phyloP scores from a whole-genome alignment of 129 eudicot genomes.

The Deinandra increscens region DNA sequence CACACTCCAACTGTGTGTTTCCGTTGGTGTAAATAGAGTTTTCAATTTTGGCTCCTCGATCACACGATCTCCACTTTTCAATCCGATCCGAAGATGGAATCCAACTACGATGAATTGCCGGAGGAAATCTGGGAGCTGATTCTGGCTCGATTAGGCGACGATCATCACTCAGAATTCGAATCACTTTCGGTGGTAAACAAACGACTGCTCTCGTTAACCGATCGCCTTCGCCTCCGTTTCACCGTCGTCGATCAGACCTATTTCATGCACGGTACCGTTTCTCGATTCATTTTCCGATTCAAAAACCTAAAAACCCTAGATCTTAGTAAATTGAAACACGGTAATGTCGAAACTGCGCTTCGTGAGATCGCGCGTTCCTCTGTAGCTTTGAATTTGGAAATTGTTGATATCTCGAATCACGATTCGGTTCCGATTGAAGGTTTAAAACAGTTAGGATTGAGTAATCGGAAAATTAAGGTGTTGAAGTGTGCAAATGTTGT shows the following conservation, averaged over 20 bases:
- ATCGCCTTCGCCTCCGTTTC: constrained; percentile 38
- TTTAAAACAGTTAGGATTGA: constrained; percentile 33
- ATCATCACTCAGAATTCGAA: constrained; percentile 45
- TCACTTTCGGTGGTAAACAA: constrained; percentile 44
- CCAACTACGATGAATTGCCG: constrained; percentile 33
- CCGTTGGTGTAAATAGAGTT: neutral
- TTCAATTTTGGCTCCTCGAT: neutral
- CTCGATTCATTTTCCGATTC: constrained; percentile 37
- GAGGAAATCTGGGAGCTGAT: constrained; percentile 53
- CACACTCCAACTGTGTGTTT: constrained; percentile 8
- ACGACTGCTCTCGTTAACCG: constrained; percentile 43
- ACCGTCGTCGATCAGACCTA: constrained; percentile 32
- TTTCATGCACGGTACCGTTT: constrained; percentile 38
- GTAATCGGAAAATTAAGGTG: constrained; percentile 42
- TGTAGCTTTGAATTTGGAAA: constrained; percentile 28
- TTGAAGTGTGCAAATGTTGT: constrained; percentile 39
- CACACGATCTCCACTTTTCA: neutral
- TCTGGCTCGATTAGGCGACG: constrained; percentile 22
- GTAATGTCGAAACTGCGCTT: constrained; percentile 27
- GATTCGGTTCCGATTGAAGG: constrained; percentile 30
- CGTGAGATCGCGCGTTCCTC: constrained; percentile 28
- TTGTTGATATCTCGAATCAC: constrained; percentile 42
- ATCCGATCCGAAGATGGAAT: constrained; percentile 17
- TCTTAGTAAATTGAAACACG: constrained; percentile 24
- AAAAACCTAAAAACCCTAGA: constrained; percentile 43